Evolutionary conservation across 2,329 filamentous ascomycete species (phyloP), one percentile per base, ranked within the genome.

Genomic region (Taxawa tesnikishii): DNA sequence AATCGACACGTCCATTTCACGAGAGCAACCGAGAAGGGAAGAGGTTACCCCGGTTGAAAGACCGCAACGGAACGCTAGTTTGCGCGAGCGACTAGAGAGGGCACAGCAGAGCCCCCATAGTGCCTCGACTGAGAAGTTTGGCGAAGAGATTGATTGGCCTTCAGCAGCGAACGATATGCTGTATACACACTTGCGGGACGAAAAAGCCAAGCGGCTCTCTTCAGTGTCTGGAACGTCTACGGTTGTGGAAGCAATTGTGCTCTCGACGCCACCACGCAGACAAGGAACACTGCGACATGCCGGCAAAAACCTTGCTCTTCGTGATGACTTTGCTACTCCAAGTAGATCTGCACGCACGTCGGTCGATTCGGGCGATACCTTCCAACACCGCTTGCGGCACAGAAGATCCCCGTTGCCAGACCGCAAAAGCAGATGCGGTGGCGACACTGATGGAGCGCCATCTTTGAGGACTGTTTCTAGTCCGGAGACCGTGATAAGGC

Each of bases 171-270:
- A 38, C 39, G 48, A 28, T 32, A 47, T 31, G 30, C 43, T 33
- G 33, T 48, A 39, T 11, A 32, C 32, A 3, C 43, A 43, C 23
- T 36, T 51, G 13, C 45, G 41, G 29, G 53, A 56, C 19, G 39
- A 43, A 7, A 50, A 53, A 21, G 45, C 45, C 23, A 58, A 58
- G 40, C 60, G 69, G 26, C 51, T 62, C 13, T 74, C 70, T 10
- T 59, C 49, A 11, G 50, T 62, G 3, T 74, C 70, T 3, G 60
- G 61, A 14, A 58, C 62, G 8, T 73, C 70, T 5, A 70, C 68
- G 0, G 56, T 73, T 11, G 67, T 61, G 6, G 58, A 71, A 51
- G 70, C 66, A 9, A 58, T 69, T 45, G 67, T 74, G 17, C 60
- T 73, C 27, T 58, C 67, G 12, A 59, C 60, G 11, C 62, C 65